Conservation (phyloP, 148 eudicot species). For the Polygonum maritimum region DNA sequence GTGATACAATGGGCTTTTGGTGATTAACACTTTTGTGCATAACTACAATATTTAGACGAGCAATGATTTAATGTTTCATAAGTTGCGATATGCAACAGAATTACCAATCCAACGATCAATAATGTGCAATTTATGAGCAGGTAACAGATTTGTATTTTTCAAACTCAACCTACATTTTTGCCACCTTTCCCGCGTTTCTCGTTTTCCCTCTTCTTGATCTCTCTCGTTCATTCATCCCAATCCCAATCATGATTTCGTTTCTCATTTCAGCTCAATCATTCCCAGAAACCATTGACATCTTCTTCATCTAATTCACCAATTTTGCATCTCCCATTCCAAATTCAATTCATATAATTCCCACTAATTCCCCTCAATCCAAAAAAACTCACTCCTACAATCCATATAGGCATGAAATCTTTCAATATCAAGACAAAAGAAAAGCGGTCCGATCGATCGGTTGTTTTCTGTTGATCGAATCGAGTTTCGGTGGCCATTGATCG, state of each 20-base stretch:
- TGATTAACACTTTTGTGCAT: neutral
- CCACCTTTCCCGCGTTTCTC: constrained; percentile 10
- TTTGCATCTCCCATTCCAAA: neutral
- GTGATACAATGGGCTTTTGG: neutral
- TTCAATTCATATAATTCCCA: neutral
- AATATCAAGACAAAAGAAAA: neutral
- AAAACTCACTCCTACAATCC: no score
- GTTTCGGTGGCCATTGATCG: neutral
- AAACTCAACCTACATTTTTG: neutral
- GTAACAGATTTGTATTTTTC: neutral
- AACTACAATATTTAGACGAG: neutral
- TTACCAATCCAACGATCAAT: no score
- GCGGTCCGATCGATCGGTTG: neutral
- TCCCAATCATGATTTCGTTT: neutral
- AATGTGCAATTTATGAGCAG: neutral
- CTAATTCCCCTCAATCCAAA: constrained; percentile 2
- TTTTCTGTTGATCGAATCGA: neutral
- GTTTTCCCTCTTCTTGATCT: neutral
- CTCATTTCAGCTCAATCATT: neutral
- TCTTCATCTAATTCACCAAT: neutral
- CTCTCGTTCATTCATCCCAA: neutral
- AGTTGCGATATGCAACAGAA: neutral
- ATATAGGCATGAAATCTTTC: neutral
- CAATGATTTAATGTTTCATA: neutral
- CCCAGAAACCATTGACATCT: neutral